A percentile compares a stretch with the other conserved stretches of the same genome.
Conservation (phyloP, 768 basidiomycete species). For the Chlorophyllum brunneum region DNA sequence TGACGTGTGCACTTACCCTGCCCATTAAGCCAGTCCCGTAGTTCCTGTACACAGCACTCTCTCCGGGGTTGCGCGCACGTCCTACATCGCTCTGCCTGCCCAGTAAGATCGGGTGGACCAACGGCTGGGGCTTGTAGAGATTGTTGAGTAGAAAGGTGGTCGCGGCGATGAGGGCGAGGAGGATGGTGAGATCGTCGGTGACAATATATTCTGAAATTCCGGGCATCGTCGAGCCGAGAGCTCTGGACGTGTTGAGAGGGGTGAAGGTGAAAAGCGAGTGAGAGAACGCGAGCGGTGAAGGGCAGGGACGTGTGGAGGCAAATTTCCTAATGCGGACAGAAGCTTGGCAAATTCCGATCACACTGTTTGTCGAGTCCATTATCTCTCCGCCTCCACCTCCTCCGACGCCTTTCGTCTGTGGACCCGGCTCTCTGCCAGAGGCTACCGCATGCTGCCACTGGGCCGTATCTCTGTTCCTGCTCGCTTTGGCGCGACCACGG, state of each 20-base stretch:
- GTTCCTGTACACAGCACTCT: conserved; percentile 88
- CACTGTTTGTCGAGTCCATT: conserved; percentile 6
- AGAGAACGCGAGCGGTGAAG: background rate
- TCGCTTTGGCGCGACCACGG: background rate
- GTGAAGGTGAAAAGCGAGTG: background rate
- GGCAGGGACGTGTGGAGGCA: background rate
- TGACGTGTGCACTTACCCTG: conserved; percentile 41
- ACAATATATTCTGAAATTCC: conserved; percentile 56
- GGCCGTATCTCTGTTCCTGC: background rate
- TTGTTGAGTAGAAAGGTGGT: conserved; percentile 76
- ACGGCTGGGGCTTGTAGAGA: conserved; percentile 75
- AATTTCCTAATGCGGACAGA: conserved; percentile 2
- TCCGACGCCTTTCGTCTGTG: background rate
- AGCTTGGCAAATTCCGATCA: conserved; percentile 14
- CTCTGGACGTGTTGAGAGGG: background rate
- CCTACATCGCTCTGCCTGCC: conserved; percentile 90
- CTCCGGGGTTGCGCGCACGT: conserved; percentile 71
- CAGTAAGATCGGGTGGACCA: conserved; percentile 91
- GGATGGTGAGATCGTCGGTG: conserved; percentile 77
- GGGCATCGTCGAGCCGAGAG: conserved; percentile 18
- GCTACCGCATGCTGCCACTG: background rate
- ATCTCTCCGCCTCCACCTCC: conserved; percentile 2
- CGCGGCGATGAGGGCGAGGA: conserved; percentile 70
- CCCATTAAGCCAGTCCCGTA: conserved; percentile 84
- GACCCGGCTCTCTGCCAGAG: background rate